Evolutionary conservation across 352 stramenopile species (phyloP).

Genomic region (Globisporangium nodosum): DNA sequence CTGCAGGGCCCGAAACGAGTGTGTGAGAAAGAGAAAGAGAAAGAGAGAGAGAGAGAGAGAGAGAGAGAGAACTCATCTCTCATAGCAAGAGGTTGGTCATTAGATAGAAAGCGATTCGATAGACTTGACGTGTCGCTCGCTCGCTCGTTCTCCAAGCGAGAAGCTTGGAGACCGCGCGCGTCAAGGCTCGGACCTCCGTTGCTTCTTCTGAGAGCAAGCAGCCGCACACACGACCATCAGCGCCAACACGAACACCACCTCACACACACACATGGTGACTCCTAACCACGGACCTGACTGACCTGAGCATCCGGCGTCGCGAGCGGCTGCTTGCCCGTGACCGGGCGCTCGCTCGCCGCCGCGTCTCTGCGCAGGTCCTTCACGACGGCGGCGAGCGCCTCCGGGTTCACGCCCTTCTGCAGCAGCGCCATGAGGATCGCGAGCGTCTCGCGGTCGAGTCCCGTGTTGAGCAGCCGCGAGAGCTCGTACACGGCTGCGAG

Average conservation of each 20-base stretch:
- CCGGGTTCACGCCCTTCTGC: conserved; percentile 88
- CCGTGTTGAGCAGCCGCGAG: conserved; percentile 87
- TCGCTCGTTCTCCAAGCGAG: no score
- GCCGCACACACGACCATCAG: conserved; percentile 4
- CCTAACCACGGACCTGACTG: conserved; percentile 52
- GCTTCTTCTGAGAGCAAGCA: conserved; percentile 43
- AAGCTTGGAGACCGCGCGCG: no score
- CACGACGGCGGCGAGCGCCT: conserved; percentile 85
- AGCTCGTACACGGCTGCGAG: conserved; percentile 83
- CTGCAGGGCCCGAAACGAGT: no score
- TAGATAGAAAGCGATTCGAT: conserved; percentile 15
- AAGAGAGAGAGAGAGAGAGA: not conserved
- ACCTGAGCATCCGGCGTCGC: conserved; percentile 48
- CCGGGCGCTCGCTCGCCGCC: conserved; percentile 18
- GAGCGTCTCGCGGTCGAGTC: conserved; percentile 85
- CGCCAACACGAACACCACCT: no score
- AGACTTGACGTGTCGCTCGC: not conserved
- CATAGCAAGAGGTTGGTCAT: not conserved
- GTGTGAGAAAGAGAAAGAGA: no score
- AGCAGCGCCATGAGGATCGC: conserved; percentile 84
- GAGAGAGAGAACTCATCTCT: not conserved
- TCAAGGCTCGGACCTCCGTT: conserved; percentile 46
- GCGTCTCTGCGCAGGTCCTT: conserved; percentile 85
- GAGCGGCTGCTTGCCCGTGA: conserved; percentile 51
- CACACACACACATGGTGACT: no score